phyloP scores from a whole-genome alignment of 176 grass and related monocot genomes.

The Cenchrus purpureus region DNA sequence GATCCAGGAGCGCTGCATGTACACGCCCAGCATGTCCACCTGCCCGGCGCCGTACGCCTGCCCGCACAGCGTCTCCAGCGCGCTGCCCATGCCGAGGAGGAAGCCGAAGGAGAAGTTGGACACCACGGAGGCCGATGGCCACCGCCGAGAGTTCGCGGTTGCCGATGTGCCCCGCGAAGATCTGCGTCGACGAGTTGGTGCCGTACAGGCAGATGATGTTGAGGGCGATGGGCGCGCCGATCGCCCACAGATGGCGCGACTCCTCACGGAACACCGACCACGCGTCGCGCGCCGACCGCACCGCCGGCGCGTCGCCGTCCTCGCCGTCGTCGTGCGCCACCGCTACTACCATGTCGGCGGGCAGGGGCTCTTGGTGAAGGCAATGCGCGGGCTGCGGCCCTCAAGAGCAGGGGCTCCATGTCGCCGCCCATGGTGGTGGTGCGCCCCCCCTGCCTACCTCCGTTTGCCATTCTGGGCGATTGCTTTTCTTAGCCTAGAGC shows the following conservation, averaged over 20 bases:
- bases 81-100: slow-evolving; percentile 79
- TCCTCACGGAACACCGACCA: slow-evolving; percentile 54
- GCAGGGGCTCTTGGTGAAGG: background rate
- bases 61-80: slow-evolving; percentile 68
- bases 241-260: slow-evolving; percentile 60
- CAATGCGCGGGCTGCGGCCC: slow-evolving; percentile 8
- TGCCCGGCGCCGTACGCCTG: slow-evolving; percentile 60
- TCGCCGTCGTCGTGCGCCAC: slow-evolving; percentile 41
- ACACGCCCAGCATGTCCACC: slow-evolving; percentile 59
- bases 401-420: slow-evolving; percentile 43
- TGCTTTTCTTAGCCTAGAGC: slow-evolving; percentile 3
- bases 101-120: slow-evolving; percentile 96
- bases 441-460: background rate
- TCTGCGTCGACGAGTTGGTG: slow-evolving; percentile 79
- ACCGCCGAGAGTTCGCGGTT: slow-evolving; percentile 86
- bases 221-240: slow-evolving; percentile 82
- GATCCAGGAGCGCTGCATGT: slow-evolving; percentile 30
- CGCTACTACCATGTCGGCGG: slow-evolving; percentile 21
- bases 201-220: slow-evolving; percentile 80
- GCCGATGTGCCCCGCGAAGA: slow-evolving; percentile 79
- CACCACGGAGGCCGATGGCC: slow-evolving; percentile 66
- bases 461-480: slow-evolving; percentile 45
- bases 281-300: slow-evolving; percentile 40
- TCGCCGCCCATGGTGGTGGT: slow-evolving; percentile 17
- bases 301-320: slow-evolving; percentile 37